Conservation (phyloP, 345 rosid genomes). For the Hibiscus mutabilis region DNA sequence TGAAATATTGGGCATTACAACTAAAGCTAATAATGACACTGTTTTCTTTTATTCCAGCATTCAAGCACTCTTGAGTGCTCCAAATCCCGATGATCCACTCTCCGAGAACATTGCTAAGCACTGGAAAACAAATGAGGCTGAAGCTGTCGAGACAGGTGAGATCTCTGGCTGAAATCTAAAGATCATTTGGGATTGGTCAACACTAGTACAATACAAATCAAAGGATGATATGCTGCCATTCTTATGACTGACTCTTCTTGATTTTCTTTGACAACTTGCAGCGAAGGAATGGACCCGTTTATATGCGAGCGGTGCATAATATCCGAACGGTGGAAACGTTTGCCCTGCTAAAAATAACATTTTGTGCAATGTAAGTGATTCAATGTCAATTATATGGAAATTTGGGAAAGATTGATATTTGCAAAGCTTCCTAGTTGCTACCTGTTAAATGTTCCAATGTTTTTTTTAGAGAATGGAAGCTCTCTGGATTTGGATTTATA, state of each 20-base stretch:
- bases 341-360: constrained; percentile 22
- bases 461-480: constrained; percentile 15
- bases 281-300: constrained; percentile 98
- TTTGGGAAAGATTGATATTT: constrained; percentile 24
- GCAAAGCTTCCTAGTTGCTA: constrained; percentile 26
- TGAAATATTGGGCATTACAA: too few relatives aligned
- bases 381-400: constrained; percentile 30
- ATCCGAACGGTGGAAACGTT: constrained; percentile 16
- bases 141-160: constrained; percentile 96
- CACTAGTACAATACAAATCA: neutral
- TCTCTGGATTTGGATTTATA: constrained; percentile 24
- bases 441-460: constrained; percentile 19
- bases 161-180: neutral
- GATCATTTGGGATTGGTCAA: neutral
- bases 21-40: neutral
- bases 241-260: neutral
- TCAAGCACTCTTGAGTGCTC: constrained; percentile 97
- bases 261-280: constrained; percentile 26
- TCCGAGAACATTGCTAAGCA: constrained; percentile 99
- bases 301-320: constrained; percentile 77
- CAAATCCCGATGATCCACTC: constrained; percentile 97
- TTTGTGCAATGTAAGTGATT: constrained; percentile 31
- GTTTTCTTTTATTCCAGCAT: constrained; percentile 35
- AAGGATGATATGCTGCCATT: neutral
- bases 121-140: constrained; percentile 90